These are phyloP conservation scores for Lasiodiplodia gonubiensis DNA, from an alignment of 2,329 filamentous ascomycete genomes.

Conservation along the genomic window DNA sequence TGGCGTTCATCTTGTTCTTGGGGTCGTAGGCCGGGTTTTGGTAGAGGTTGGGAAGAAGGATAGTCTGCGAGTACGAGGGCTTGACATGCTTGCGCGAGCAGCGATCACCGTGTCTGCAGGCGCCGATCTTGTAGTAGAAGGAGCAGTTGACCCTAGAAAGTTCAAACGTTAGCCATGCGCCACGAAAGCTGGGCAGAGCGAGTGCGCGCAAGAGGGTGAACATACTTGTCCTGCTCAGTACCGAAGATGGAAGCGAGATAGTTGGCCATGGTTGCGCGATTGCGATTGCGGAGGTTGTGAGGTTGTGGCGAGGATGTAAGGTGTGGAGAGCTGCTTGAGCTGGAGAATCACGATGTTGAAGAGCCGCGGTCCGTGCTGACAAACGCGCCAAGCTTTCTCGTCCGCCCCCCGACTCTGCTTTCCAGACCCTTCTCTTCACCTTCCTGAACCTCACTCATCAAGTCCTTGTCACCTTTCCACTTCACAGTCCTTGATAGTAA, in stretches of 20 bases:
- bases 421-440: conserved; percentile 8
- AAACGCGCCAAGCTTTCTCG: conserved; percentile 25
- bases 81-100: conserved; percentile 99
- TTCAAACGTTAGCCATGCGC: conserved; percentile 30
- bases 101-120: conserved; percentile 96
- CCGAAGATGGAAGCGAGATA: conserved; percentile 99
- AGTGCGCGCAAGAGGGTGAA: background rate
- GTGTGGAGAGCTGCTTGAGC: conserved; percentile 17
- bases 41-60: conserved; percentile 98
- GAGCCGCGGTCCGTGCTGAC: conserved; percentile 26
- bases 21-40: conserved; percentile 98
- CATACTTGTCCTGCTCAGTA: conserved; percentile 88
- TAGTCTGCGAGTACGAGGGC: conserved; percentile 95
- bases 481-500: background rate
- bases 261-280: conserved; percentile 75
- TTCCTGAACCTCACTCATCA: background rate
- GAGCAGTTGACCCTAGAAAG: conserved; percentile 80
- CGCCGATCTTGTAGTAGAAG: conserved; percentile 99
- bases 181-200: background rate
- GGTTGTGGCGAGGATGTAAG: conserved; percentile 16
- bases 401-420: background rate
- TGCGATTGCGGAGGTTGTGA: background rate
- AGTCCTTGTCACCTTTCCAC: background rate
- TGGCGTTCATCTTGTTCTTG: conserved; percentile 95
- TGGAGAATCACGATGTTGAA: conserved; percentile 19